phyloP scores from a whole-genome alignment of 2,329 filamentous ascomycete species.

The Colletotrichum endophyticum region DNA sequence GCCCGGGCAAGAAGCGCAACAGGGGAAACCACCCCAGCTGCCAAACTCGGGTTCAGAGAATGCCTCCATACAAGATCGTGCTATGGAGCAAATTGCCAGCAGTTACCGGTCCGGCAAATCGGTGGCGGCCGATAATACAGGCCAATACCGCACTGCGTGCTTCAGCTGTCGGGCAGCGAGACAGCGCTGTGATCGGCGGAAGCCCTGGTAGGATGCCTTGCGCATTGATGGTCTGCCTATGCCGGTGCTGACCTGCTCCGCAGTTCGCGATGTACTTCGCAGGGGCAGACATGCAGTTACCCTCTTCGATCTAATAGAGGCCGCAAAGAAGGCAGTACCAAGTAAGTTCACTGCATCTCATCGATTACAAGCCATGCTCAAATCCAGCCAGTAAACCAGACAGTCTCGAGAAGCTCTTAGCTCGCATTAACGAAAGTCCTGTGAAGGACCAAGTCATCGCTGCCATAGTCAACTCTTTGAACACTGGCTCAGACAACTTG shows the following conservation, averaged over 20 bases:
- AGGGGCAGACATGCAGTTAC: neutral
- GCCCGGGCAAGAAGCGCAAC: neutral
- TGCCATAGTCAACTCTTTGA: neutral
- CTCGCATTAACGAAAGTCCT: slow-evolving; percentile 27
- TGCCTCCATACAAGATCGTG: neutral
- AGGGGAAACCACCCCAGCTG: neutral
- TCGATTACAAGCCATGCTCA: neutral
- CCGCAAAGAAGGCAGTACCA: slow-evolving; percentile 25
- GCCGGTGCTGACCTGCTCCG: neutral
- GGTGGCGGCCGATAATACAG: neutral
- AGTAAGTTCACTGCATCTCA: neutral
- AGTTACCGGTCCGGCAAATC: neutral
- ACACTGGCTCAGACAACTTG: neutral
- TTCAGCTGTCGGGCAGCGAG: neutral
- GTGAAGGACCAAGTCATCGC: slow-evolving; percentile 22
- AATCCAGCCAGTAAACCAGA: slow-evolving; percentile 14
- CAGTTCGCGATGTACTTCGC: neutral
- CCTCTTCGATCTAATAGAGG: neutral
- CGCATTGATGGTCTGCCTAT: neutral
- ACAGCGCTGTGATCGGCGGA: neutral
- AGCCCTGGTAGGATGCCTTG: neutral
- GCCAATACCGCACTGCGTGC: neutral
- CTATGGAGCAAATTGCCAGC: neutral
- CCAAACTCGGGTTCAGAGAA: neutral
- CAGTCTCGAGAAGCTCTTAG: slow-evolving; percentile 30